These are phyloP conservation scores for Pythium sukuiense DNA, from an alignment of 352 stramenopile species.

Conservation along the genomic window DNA sequence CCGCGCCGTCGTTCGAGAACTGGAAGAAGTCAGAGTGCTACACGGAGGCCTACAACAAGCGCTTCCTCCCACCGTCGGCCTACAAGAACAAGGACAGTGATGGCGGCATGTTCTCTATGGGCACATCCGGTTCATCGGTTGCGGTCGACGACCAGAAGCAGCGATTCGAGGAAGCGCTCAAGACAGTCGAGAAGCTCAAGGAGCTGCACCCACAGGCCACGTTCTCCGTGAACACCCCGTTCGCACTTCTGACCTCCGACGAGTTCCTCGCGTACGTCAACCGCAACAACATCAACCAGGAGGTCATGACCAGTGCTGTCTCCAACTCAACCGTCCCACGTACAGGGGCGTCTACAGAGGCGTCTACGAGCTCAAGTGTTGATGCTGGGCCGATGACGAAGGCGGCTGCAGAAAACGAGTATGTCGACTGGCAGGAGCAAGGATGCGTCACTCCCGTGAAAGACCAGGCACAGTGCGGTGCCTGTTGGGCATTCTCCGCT, in stretches of 20 bases:
- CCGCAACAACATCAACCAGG: conserved; percentile 36
- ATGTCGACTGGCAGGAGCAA: conserved; percentile 67
- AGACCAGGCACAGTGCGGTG: conserved; percentile 52
- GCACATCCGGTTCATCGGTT: conserved; percentile 6
- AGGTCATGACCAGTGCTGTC: conserved; percentile 11
- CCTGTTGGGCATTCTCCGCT: conserved; percentile 63
- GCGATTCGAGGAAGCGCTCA: conserved; percentile 46
- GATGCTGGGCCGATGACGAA: conserved; percentile 38
- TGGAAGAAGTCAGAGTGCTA: conserved; percentile 30
- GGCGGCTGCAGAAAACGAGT: conserved; percentile 40
- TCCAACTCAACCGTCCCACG: conserved; percentile 9
- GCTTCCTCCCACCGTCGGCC: conserved; percentile 20
- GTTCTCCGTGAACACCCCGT: conserved; percentile 63
- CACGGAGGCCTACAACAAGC: conserved; percentile 29
- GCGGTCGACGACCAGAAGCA: conserved; percentile 40
- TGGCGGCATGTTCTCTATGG: conserved; percentile 34
- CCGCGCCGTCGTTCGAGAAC: conserved; percentile 14
- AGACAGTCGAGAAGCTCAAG: conserved; percentile 41
- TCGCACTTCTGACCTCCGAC: conserved; percentile 53
- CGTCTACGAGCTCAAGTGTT: conserved; percentile 1
- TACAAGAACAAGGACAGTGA: conserved; percentile 18
- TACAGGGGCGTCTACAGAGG: not conserved
- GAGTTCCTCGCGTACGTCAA: conserved; percentile 64
- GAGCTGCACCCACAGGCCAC: conserved; percentile 47
- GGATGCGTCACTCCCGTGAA: conserved; percentile 75